Conservation (phyloP, 2,329 filamentous ascomycete species). For the Elsinoe perseae region DNA sequence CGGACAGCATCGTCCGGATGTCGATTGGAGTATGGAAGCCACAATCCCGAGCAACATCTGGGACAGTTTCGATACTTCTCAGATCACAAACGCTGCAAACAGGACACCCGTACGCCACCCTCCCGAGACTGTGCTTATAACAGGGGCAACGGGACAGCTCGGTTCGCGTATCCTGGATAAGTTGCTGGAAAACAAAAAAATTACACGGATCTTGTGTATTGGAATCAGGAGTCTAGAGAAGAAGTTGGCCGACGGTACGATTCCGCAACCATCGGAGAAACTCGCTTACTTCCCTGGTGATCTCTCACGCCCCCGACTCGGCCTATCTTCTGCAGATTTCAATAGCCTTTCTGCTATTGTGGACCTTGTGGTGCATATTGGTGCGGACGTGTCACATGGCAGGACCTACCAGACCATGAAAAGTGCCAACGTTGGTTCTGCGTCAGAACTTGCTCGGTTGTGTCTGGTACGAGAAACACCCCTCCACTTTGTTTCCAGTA, state of each 20-base stretch:
- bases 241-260: not conserved
- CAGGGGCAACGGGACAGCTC: not conserved
- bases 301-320: slow-evolving; percentile 31
- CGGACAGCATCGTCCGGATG: not conserved
- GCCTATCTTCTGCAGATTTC: slow-evolving; percentile 32
- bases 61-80: not conserved
- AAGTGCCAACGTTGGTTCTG: slow-evolving; percentile 22
- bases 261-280: not conserved
- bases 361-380: slow-evolving; percentile 29
- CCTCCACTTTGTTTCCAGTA: not conserved
- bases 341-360: slow-evolving; percentile 26
- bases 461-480: not conserved
- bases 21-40: not conserved
- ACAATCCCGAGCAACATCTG: not conserved
- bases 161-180: not conserved
- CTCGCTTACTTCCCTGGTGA: slow-evolving; percentile 28
- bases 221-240: not conserved
- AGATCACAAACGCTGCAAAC: not conserved
- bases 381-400: slow-evolving; percentile 23
- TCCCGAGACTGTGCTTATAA: not conserved
- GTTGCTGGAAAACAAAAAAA: not conserved
- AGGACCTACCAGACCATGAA: slow-evolving; percentile 25
- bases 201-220: not conserved
- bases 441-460: not conserved
- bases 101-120: not conserved